Conservation (phyloP, 371 early-diverging fungal genomes). For the Vavraia culicis region DNA sequence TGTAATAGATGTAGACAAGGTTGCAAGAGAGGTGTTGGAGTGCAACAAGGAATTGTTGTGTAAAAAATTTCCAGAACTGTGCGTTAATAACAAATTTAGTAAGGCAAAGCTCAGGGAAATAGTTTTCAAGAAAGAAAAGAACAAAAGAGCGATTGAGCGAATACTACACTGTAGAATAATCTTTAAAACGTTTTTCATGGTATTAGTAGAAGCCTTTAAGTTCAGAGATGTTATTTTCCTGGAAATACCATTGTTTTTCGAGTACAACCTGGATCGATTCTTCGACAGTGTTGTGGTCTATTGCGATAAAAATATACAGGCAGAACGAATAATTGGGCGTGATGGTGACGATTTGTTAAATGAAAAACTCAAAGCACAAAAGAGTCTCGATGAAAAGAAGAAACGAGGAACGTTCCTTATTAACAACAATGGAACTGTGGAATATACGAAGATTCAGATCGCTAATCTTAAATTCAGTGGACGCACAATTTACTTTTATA, state of each 20-base stretch:
- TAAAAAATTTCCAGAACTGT: not conserved
- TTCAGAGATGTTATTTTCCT: slow-evolving; percentile 14
- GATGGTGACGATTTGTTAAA: slow-evolving; percentile 1
- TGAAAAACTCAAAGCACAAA: slow-evolving; percentile 2
- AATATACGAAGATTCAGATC: not conserved
- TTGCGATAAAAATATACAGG: slow-evolving; percentile 9
- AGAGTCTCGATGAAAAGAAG: not conserved
- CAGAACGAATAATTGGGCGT: not conserved
- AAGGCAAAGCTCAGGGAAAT: not conserved
- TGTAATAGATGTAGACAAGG: slow-evolving; percentile 3
- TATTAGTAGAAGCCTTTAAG: not conserved
- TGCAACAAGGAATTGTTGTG: not conserved
- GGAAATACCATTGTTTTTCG: slow-evolving; percentile 24
- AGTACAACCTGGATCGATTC: slow-evolving; percentile 7
- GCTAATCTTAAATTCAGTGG: not conserved
- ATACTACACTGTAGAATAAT: slow-evolving; percentile 9
- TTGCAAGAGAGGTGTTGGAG: slow-evolving; percentile 1
- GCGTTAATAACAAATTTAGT: not conserved
- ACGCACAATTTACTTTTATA: not conserved
- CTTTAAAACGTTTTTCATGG: not conserved
- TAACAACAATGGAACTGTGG: not conserved
- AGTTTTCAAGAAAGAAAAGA: slow-evolving; percentile 1
- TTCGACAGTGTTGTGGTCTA: slow-evolving; percentile 11
- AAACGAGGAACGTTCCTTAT: not conserved
- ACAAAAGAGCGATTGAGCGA: slow-evolving; percentile 2